Conservation (phyloP, 176 grass and related monocot species). For the Bonia amplexicaulis region DNA sequence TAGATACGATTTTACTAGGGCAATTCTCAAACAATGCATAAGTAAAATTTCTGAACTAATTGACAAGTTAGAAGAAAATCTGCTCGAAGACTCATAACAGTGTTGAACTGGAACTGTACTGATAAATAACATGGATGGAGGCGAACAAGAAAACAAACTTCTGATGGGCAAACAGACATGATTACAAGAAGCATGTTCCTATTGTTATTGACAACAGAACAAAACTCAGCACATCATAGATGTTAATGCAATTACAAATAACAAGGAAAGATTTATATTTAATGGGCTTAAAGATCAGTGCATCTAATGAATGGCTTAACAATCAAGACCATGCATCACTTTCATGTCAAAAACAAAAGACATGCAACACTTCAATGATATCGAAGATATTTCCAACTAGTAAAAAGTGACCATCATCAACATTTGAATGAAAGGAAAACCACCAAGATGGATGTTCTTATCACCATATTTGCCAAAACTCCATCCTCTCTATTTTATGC, state of each 20-base stretch:
- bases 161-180: not conserved
- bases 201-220: not conserved
- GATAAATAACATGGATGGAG: not conserved
- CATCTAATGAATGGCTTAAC: not conserved
- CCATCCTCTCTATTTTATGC: not conserved
- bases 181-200: not conserved
- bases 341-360: not conserved
- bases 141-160: not conserved
- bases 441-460: not conserved
- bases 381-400: not conserved
- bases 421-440: not conserved
- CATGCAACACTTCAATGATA: not conserved
- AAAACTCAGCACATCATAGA: not conserved
- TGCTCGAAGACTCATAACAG: not conserved
- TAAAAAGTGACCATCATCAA: not conserved
- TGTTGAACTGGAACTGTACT: not conserved
- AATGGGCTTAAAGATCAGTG: not conserved
- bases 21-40: too few species aligned
- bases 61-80: not conserved
- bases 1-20: not conserved
- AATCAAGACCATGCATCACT: not conserved
- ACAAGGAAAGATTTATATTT: too few species aligned
- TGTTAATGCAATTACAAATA: not conserved
- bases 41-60: not conserved
- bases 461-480: not conserved